Evolutionary conservation across 164 flowering plant genomes (phyloP), one percentile per base, ranked within the genome.

Genomic region (Platanus orientalis): DNA sequence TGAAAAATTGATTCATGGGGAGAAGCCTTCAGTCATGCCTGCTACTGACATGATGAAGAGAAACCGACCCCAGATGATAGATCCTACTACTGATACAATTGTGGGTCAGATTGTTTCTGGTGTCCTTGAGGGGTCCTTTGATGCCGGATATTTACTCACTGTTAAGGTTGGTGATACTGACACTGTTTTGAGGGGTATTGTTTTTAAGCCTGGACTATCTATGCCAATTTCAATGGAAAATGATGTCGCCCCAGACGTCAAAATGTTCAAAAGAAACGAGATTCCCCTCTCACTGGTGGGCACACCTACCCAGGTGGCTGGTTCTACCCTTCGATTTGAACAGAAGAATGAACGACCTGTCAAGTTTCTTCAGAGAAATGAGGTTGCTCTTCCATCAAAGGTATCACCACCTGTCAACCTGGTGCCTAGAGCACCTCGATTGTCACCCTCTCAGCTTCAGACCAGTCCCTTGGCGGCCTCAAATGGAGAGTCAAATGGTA

Each of bases 121-220:
- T 47, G 84, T 92, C 17, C 50, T 92, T 51, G 98, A 89, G 65
- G 88, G 89, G 34, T 68, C 76, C 39, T 88, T 92, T 73, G 96
- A 89, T 74, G 92, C 88, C 23, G 98, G 98, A 52, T 89, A 86
- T 76, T 71, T 92, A 73, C 93, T 92, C 25, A 73, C 75, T 58
- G 93, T 92, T 54, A 78, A 72, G 62, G 82, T 92, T 30, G 90
- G 90, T 10, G 71, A 82, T 58, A 80, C 91, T 6, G 74, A 77
- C 17, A 83, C 79, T 17, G 65, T 71, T 61, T 71, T 89, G 59
- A 81, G 89, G 69, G 98, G 98, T 26, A 83, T 89, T 60, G 91
- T 92, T 54, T 92, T 92, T 72, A 86, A 83, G 74, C 93, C 96
- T 20, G 91, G 91, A 42, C 78, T 74, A 42, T 80, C 68, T 64